A percentile compares a stretch with the other conserved stretches of the same genome.
These are phyloP conservation scores for Paramecium pentaurelia DNA, from an alignment of 73 alveolate genomes.

Conservation along the genomic window DNA sequence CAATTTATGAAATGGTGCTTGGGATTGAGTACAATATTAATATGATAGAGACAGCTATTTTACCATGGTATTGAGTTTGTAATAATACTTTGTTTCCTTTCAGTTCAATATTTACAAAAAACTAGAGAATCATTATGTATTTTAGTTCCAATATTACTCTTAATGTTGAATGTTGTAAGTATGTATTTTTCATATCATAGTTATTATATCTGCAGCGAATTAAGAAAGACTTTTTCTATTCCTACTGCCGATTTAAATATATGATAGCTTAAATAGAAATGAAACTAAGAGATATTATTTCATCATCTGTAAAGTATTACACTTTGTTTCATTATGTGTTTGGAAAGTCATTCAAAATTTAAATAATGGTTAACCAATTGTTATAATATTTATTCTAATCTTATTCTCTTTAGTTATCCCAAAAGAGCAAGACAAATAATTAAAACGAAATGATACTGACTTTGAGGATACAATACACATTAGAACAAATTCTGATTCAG, in stretches of 20 bases:
- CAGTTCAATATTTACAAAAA: not conserved
- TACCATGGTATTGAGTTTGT: not conserved
- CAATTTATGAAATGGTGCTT: not conserved
- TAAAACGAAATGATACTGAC: not conserved
- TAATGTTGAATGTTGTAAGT: not conserved
- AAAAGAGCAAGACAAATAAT: not conserved
- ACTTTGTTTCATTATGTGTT: not conserved
- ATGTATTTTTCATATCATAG: not conserved
- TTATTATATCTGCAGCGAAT: not conserved
- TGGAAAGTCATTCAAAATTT: not conserved
- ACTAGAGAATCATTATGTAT: not conserved
- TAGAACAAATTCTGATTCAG: slow-evolving; percentile 12
- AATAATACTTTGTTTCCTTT: not conserved
- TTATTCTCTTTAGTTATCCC: not conserved
- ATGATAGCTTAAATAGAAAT: not conserved
- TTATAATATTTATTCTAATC: not conserved
- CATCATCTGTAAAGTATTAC: not conserved
- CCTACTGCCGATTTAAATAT: not conserved
- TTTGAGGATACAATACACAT: not conserved
- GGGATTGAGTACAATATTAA: not conserved
- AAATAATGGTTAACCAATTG: not conserved
- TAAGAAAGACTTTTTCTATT: not conserved
- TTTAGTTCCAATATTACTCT: not conserved
- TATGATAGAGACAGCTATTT: not conserved
- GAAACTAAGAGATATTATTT: not conserved